Base-by-base conservation (phyloP, 768 basidiomycete genomes). In the Xanthoconium stramineum region DNA sequence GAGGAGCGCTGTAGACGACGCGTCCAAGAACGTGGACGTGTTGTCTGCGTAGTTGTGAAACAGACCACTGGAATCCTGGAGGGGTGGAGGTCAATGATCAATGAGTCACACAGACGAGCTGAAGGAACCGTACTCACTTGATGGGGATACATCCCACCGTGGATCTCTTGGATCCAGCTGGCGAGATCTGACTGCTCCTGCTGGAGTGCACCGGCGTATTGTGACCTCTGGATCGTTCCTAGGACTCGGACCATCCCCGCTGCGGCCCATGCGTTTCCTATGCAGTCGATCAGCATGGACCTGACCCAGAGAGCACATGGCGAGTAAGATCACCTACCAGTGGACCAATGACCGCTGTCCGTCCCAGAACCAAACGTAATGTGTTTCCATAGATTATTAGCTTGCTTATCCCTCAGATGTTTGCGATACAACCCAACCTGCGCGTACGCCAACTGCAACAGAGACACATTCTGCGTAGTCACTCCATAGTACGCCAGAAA, bases 241-340 rank as follows among this genome's bases (percentile, higher is more conserved):
- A 89, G 75, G 3, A 94, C 93, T 7, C 93, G 85, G 11, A 91
- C 75, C 80, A 93, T 93, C 1, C 94, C 93, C 17, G 84, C 88
- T 0, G 91, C 90, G 0, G 89, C 94, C 94, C 94, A 96, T 3
- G 76, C 93, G 54, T 94, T 94, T 0, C 92, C 92, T 88, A 47
- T 24, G 12, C 11, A 6, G 8, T 17, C 5, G 40, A 24, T 65
- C 10, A 58, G 35, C 5, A 35, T 17, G 20, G 2, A 39, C 7
- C 12, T 6, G 6, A 12, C 14, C 11, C 14, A 3, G 37, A 3
- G 37, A 33, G 9, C 13, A 47, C n/a, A 13, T 17, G 12, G 14
- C 2, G 11, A 50, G n/a, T 14, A 43, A 11, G 1, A n/a, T n/a
- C n/a, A n/a, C 14, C 48, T 46, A 85, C 88, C 88, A 5, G 91